A percentile compares a stretch with the other conserved stretches of the same genome.
Evolutionary conservation across 495 filamentous ascomycete genomes (phyloP).

Genomic region (Recurvomyces mirabilis): DNA sequence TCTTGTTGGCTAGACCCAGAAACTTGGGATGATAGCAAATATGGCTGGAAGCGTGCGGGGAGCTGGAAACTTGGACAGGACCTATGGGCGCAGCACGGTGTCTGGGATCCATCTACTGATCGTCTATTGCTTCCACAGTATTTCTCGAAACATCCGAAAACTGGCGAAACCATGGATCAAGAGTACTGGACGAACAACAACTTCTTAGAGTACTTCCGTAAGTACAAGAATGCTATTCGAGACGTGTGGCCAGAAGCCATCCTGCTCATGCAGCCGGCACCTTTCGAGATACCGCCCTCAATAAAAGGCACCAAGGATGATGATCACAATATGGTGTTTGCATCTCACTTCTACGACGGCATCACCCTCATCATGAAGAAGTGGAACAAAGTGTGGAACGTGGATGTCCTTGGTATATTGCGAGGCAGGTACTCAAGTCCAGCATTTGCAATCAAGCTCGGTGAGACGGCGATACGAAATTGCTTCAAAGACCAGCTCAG

Average conservation of each 20-base stretch:
- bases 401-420: slow-evolving; percentile 87
- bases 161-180: slow-evolving; percentile 62
- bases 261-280: slow-evolving; percentile 83
- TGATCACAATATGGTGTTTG: slow-evolving; percentile 79
- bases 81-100: slow-evolving; percentile 90
- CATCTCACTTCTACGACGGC: slow-evolving; percentile 93
- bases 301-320: slow-evolving; percentile 84
- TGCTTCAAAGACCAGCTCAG: slow-evolving; percentile 87
- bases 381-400: slow-evolving; percentile 95
- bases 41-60: slow-evolving; percentile 81
- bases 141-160: slow-evolving; percentile 64
- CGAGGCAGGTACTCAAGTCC: slow-evolving; percentile 80
- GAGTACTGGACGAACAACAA: slow-evolving; percentile 78
- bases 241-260: slow-evolving; percentile 67
- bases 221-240: slow-evolving; percentile 61
- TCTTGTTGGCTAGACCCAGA: slow-evolving; percentile 64
- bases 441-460: slow-evolving; percentile 81
- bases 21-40: slow-evolving; percentile 71
- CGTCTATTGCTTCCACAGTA: slow-evolving; percentile 74
- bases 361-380: slow-evolving; percentile 95
- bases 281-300: slow-evolving; percentile 78
- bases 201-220: slow-evolving; percentile 76
- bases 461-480: slow-evolving; percentile 90
- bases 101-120: slow-evolving; percentile 80
- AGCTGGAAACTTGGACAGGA: slow-evolving; percentile 88